These are phyloP conservation scores for Entomortierella beljakovae DNA, from an alignment of 192 early-diverging fungal species.

Conservation along the genomic window DNA sequence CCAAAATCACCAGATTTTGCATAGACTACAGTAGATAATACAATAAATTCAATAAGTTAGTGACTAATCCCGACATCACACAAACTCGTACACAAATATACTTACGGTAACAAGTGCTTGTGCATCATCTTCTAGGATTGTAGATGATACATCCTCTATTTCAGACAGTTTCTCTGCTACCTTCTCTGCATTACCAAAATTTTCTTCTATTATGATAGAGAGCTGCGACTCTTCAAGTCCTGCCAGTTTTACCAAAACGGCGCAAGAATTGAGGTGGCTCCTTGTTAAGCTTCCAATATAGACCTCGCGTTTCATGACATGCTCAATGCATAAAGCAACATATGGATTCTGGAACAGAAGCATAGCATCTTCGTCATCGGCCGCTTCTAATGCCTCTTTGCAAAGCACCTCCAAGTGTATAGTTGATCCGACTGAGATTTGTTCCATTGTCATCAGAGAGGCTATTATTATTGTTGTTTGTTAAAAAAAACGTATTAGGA, in stretches of 20 bases:
- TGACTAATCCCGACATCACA: neutral
- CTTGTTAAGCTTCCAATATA: constrained; percentile 11
- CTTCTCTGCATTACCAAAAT: neutral
- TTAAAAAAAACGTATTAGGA: neutral
- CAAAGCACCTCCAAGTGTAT: constrained; percentile 34
- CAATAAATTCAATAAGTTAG: neutral
- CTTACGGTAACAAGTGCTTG: constrained; percentile 14
- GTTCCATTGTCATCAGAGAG: constrained; percentile 35
- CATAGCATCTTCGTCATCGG: constrained; percentile 4
- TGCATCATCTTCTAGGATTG: neutral
- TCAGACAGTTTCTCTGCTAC: neutral
- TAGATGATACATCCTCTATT: too few species aligned
- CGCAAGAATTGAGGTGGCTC: constrained; percentile 6
- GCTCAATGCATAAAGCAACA: constrained; percentile 33
- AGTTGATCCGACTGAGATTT: constrained; percentile 9
- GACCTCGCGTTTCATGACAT: constrained; percentile 17
- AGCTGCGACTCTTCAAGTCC: neutral
- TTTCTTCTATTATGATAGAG: neutral
- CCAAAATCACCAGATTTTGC: constrained; percentile 20
- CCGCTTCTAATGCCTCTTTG: constrained; percentile 2
- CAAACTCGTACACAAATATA: neutral
- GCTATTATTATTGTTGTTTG: constrained; percentile 11
- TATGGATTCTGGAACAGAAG: constrained; percentile 22
- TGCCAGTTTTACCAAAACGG: neutral
- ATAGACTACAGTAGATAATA: constrained; percentile 8